Evolutionary conservation across 2,329 filamentous ascomycete species (phyloP), one percentile per base, ranked within the genome.

Genomic region (Aspergillus neoniger): DNA sequence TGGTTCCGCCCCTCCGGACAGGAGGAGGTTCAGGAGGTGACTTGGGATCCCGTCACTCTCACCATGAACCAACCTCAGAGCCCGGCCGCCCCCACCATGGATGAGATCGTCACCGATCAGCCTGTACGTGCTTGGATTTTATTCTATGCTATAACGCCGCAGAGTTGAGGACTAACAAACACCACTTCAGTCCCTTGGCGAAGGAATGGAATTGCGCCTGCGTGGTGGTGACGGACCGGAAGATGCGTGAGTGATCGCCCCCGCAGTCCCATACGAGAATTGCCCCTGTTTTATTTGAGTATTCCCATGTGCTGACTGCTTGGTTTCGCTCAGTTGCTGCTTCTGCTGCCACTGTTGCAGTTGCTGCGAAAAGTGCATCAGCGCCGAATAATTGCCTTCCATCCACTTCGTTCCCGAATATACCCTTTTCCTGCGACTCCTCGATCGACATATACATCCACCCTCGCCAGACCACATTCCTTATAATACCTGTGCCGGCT

Each of bases 191-290:
- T 10, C 21, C 6, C 39, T 44, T 41, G 39, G 53, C 12, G 53
- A 55, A 47, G 53, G 17, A n/a, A 55, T 55, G 53, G 53, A 55
- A 14, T 36, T 55, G 53, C 41, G 52, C 19, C 17, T 59, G 25
- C 57, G 57, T 32, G 57, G 57, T 59, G 57, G 57, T 55, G 57
- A 53, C 32, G 43, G 50, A 12, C 19, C 41, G 8, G 57, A 59
- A n/a, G 57, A 59, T 41, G 57, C 44, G 57, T 59, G 19, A 55
- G 57, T 39, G 19, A n/a, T 32, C 15, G 12, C 10, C 32, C 32
- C 32, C 12, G 4, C 32, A 12, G 19, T 8, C 14, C n/a, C 19
- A 10, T 44, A 23, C 28, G 25, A 14, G n/a, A 6, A 48, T 32
- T n/a, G 4, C 38, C 17, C 9, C 50, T n/a, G 4, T 32, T 14